Conservation (phyloP, 495 filamentous ascomycete species). For the Neurospora africana region DNA sequence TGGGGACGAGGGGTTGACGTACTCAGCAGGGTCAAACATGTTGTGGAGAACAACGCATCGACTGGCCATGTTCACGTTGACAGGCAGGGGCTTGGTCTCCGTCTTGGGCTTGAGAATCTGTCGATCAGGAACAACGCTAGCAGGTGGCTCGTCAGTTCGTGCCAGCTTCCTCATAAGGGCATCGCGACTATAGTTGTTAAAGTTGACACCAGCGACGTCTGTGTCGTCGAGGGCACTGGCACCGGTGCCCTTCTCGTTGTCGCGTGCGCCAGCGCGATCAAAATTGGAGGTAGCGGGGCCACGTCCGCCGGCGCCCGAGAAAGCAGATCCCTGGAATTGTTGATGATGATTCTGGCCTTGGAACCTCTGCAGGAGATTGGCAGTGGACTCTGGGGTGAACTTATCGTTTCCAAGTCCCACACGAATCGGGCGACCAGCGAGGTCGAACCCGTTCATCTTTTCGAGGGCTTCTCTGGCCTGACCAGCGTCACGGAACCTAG, state of each 20-base stretch:
- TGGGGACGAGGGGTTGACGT: constrained; percentile 31
- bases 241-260: constrained; percentile 81
- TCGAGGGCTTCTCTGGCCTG: constrained; percentile 90
- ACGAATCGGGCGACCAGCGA: constrained; percentile 93
- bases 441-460: constrained; percentile 99
- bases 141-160: constrained; percentile 77
- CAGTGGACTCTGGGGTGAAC: constrained; percentile 96
- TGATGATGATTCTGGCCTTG: constrained; percentile 65
- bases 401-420: constrained; percentile 99
- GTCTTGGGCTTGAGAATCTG: constrained; percentile 69
- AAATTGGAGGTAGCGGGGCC: constrained; percentile 83
- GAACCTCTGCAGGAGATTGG: constrained; percentile 81
- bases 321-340: constrained; percentile 86
- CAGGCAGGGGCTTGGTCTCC: constrained; percentile 67
- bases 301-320: constrained; percentile 84
- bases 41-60: constrained; percentile 90
- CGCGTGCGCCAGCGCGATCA: constrained; percentile 84
- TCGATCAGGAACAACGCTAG: constrained; percentile 52
- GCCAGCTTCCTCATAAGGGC: constrained; percentile 96
- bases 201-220: constrained; percentile 96
- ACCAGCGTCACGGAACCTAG: constrained; percentile 81
- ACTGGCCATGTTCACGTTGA: constrained; percentile 86
- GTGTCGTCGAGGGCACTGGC: constrained; percentile 97
- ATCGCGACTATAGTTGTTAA: constrained; percentile 97
- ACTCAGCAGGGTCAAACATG: constrained; percentile 91